Conservation (phyloP, 306 rosid genomes). For the Ormosia semicastrata region DNA sequence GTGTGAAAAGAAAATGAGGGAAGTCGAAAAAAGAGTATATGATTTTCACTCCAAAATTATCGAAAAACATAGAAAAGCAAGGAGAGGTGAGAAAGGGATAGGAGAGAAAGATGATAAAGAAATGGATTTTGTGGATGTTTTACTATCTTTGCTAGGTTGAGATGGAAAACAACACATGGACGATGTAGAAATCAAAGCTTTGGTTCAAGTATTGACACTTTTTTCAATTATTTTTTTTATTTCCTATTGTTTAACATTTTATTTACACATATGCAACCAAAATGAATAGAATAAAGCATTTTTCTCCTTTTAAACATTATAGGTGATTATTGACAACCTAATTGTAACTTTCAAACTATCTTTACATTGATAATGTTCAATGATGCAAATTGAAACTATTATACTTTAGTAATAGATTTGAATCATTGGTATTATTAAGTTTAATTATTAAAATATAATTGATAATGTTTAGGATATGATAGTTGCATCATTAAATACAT, state of each 20-base stretch:
- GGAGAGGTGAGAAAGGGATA: not conserved
- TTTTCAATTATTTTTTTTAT: not conserved
- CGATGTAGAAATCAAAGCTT: conserved; percentile 83
- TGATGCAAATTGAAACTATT: not conserved
- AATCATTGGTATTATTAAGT: not conserved
- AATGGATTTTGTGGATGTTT: conserved; percentile 84
- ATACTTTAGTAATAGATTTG: not conserved
- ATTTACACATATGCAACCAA: not conserved
- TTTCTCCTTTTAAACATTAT: not conserved
- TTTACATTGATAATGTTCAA: not conserved
- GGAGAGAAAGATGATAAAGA: conserved; percentile 39
- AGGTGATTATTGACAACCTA: not conserved
- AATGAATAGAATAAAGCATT: not conserved
- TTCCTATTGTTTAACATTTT: not conserved
- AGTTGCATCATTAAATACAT: conserved; percentile 93
- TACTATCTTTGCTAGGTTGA: conserved; percentile 79
- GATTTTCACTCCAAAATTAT: conserved; percentile 78
- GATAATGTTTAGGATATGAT: conserved; percentile 70
- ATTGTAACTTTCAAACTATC: not conserved
- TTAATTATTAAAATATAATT: not conserved
- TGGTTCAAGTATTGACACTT: conserved; percentile 61
- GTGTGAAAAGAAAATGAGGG: conserved; percentile 83
- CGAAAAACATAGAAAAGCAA: conserved; percentile 67
- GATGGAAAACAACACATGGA: conserved; percentile 81
- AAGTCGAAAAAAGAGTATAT: conserved; percentile 84